phyloP scores from a whole-genome alignment of 1,284 basidiomycete genomes.

The Apiotrichum veenhuisii region DNA sequence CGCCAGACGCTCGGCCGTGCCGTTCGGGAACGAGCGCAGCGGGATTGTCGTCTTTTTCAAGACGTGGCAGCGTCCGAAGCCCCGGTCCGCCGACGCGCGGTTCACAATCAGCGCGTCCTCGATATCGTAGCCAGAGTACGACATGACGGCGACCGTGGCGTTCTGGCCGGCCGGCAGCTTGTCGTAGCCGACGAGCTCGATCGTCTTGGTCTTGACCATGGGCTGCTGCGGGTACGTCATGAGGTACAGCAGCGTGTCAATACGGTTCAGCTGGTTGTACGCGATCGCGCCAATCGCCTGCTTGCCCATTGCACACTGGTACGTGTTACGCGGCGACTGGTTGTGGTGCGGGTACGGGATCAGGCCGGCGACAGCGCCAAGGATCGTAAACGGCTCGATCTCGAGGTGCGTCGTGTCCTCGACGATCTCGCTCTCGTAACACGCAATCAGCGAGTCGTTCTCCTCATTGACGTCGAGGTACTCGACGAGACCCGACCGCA shows the following conservation, averaged over 20 bases:
- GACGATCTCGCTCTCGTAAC: constrained; percentile 87
- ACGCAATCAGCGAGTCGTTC: constrained; percentile 94
- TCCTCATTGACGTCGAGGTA: constrained; percentile 99
- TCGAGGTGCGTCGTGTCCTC: constrained; percentile 87
- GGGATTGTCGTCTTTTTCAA: constrained; percentile 92
- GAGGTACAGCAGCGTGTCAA: constrained; percentile 97
- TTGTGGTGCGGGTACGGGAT: constrained; percentile 99
- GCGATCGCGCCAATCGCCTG: constrained; percentile 99
- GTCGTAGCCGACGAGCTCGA: constrained; percentile 95
- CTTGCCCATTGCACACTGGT: constrained; percentile 99
- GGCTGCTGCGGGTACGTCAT: constrained; percentile 99
- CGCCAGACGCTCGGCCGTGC: constrained; percentile 84
- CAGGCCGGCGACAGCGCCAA: constrained; percentile 95
- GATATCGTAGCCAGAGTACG: constrained; percentile 98
- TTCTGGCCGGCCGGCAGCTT: constrained; percentile 96
- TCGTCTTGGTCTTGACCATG: constrained; percentile 99
- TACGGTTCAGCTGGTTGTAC: constrained; percentile 96
- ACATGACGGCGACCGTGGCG: constrained; percentile 98
- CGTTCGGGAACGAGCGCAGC: constrained; percentile 94
- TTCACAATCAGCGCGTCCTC: constrained; percentile 98
- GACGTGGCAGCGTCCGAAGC: constrained; percentile 96
- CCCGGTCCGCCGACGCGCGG: constrained; percentile 89
- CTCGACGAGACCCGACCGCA: constrained; percentile 92
- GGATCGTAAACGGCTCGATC: constrained; percentile 96
- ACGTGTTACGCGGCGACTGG: constrained; percentile 97